Evolutionary conservation across 345 rosid species (phyloP).

Genomic region (Eucalyptus leucophloia): DNA sequence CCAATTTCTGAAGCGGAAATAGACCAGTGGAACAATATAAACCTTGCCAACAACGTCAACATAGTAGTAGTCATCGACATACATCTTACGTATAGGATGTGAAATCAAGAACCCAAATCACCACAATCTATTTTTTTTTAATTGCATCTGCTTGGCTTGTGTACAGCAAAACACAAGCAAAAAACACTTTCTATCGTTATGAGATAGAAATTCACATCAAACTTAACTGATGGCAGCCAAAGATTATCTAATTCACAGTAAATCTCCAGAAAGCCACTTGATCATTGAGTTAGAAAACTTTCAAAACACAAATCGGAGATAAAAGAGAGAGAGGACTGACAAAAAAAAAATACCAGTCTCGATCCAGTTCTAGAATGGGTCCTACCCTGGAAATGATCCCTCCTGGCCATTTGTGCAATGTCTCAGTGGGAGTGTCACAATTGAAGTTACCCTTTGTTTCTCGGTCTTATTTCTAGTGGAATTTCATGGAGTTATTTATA

Average conservation of each 20-base stretch:
- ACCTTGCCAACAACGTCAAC: background rate
- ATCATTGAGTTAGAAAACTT: background rate
- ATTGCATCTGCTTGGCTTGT: background rate
- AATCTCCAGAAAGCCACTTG: background rate
- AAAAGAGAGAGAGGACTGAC: background rate
- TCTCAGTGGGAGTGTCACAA: background rate
- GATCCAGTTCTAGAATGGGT: background rate
- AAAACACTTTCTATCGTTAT: background rate
- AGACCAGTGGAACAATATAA: background rate
- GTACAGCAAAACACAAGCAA: background rate
- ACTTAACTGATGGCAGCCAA: background rate
- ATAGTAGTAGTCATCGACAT: background rate
- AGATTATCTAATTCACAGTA: background rate
- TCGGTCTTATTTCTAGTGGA: background rate
- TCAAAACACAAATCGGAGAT: background rate
- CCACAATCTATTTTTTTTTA: background rate
- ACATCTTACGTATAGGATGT: background rate
- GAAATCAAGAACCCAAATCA: background rate
- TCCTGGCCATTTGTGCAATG: background rate
- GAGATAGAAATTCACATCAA: background rate
- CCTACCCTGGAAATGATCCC: background rate
- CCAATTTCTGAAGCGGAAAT: background rate
- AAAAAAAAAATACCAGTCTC: background rate
- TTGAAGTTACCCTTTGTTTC: constrained; percentile 15
- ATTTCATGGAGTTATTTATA: background rate